Evolutionary conservation across 2,329 filamentous ascomycete species (phyloP).

Genomic region (Emmonsiellopsis sp.): DNA sequence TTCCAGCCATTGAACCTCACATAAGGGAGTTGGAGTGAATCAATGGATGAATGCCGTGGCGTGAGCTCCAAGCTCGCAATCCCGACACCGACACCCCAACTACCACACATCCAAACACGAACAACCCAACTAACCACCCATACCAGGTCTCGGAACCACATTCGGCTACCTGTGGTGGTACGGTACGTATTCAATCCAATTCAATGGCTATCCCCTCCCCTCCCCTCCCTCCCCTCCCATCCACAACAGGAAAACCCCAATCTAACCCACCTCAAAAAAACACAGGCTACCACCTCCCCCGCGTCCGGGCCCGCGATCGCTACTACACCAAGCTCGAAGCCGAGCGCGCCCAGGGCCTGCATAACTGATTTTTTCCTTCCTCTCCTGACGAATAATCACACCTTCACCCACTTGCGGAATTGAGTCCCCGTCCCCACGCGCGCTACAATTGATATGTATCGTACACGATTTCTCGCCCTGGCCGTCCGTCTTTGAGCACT

Average conservation of each 20-base stretch:
- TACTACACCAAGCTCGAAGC: slow-evolving; percentile 58
- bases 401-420: too few species aligned
- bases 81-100: background rate
- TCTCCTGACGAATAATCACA: too few species aligned
- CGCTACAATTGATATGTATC: too few species aligned
- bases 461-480: too few species aligned
- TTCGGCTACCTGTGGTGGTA: slow-evolving; percentile 62
- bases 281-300: slow-evolving; percentile 55
- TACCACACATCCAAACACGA: background rate
- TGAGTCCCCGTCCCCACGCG: too few species aligned
- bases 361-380: background rate
- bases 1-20: background rate
- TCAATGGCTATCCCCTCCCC: slow-evolving; percentile 2
- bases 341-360: slow-evolving; percentile 39
- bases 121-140: background rate
- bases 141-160: slow-evolving; percentile 51
- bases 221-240: background rate
- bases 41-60: background rate
- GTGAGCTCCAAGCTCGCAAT: background rate
- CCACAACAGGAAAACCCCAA: background rate
- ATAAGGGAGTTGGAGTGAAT: background rate
- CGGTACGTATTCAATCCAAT: slow-evolving; percentile 41
- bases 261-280: background rate
- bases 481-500: too few species aligned
- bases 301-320: slow-evolving; percentile 53